phyloP scores from a whole-genome alignment of 1,139 yeast species.

The Geotrichum klebahnii region DNA sequence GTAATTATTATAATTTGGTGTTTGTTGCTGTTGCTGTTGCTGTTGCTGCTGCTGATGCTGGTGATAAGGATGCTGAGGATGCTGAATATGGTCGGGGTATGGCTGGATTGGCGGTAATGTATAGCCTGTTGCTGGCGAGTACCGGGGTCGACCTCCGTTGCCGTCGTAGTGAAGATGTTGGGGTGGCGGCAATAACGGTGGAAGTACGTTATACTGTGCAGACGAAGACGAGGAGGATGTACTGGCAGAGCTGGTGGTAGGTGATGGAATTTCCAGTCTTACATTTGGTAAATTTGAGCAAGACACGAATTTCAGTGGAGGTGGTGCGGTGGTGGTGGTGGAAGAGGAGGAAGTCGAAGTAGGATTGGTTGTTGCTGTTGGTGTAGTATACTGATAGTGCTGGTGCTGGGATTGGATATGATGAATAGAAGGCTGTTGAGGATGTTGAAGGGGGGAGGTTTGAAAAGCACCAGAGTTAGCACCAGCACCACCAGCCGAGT shows the following conservation, averaged over 20 bases:
- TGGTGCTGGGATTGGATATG: neutral
- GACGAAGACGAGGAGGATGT: neutral
- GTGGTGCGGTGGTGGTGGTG: neutral
- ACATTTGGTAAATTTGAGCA: constrained; percentile 9
- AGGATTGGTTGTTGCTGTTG: no score
- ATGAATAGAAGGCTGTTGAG: neutral
- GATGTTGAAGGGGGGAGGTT: neutral
- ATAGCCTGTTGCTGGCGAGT: constrained; percentile 5
- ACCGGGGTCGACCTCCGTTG: constrained; percentile 3
- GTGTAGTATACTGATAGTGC: neutral
- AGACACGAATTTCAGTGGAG: constrained; percentile 7
- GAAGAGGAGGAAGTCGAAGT: constrained; percentile 3
- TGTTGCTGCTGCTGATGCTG: constrained; percentile 1
- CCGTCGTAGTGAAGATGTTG: constrained; percentile 10
- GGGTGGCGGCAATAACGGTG: neutral
- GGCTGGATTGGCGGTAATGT: constrained; percentile 11
- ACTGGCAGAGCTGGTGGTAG: neutral
- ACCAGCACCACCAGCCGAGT: neutral
- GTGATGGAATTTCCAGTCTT: constrained; percentile 4
- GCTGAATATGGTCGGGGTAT: neutral
- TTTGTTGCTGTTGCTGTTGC: constrained; percentile 3
- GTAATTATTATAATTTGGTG: neutral
- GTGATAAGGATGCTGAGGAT: neutral
- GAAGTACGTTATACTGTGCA: neutral
- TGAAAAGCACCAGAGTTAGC: neutral